Conservation (phyloP, 2,329 filamentous ascomycete species). For the Neurospora sp. region DNA sequence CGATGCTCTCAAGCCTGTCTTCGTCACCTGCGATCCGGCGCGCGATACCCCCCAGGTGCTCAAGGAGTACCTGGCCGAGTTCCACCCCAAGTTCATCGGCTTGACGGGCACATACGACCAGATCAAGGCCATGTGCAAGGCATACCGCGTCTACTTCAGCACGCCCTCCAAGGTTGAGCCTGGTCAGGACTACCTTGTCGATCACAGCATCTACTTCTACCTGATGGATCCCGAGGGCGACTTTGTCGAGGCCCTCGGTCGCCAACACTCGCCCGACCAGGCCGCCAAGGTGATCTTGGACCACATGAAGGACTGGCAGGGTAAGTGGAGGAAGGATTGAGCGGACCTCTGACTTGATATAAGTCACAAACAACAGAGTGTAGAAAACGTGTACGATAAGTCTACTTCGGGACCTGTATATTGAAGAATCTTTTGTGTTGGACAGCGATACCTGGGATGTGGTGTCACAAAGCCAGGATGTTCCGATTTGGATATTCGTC, state of each 20-base stretch:
- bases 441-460: not conserved
- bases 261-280: conserved; percentile 85
- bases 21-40: conserved; percentile 91
- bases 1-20: conserved; percentile 61
- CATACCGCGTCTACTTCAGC: conserved; percentile 94
- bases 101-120: conserved; percentile 90
- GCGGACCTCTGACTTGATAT: not conserved
- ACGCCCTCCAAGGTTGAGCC: conserved; percentile 82
- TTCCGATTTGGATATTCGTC: not conserved
- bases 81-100: conserved; percentile 77
- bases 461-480: too few relatives aligned
- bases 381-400: not conserved
- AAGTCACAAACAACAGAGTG: not conserved
- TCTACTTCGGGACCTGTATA: not conserved
- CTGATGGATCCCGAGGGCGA: conserved; percentile 98
- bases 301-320: conserved; percentile 62
- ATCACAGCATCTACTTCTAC: conserved; percentile 99
- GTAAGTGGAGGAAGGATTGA: conserved; percentile 18
- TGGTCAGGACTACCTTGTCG: conserved; percentile 92
- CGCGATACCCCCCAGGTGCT: conserved; percentile 81
- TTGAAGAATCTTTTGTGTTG: not conserved
- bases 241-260: conserved; percentile 92
- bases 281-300: conserved; percentile 75
- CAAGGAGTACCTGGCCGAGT: conserved; percentile 80
- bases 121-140: conserved; percentile 90